Evolutionary conservation across 2,329 filamentous ascomycete genomes (phyloP).

Genomic region (Colletotrichum tabaci): DNA sequence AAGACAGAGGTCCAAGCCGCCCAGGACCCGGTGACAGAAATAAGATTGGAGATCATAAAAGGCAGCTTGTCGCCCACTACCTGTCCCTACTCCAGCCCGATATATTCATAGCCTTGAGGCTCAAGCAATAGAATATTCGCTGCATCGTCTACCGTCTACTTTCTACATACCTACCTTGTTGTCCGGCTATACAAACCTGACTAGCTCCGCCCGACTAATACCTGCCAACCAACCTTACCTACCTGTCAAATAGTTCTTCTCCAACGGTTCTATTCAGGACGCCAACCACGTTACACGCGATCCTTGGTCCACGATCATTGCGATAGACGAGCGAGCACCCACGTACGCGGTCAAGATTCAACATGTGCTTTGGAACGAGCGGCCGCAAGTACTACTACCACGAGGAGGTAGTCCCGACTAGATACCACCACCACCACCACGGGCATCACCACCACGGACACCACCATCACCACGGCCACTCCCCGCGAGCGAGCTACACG

Average conservation of each 20-base stretch:
- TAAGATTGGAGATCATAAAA: conserved; percentile 36
- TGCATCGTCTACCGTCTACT: conserved; percentile 19
- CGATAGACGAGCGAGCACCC: not conserved
- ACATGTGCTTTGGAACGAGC: conserved; percentile 65
- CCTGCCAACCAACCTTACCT: not conserved
- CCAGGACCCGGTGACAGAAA: conserved; percentile 4
- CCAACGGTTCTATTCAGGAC: conserved; percentile 1
- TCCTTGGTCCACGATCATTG: not conserved
- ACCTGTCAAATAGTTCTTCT: not conserved
- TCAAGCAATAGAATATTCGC: conserved; percentile 34
- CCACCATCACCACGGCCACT: conserved; percentile 53
- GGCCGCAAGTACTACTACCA: conserved; percentile 68
- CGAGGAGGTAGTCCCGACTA: conserved; percentile 66
- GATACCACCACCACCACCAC: conserved; percentile 53
- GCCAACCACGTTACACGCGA: not conserved
- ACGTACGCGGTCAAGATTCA: conserved; percentile 42
- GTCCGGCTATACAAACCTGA: not conserved
- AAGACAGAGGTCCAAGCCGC: conserved; percentile 19
- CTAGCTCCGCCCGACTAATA: conserved; percentile 5
- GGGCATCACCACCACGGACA: conserved; percentile 54
- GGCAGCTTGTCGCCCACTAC: conserved; percentile 28
- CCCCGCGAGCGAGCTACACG: conserved; percentile 61
- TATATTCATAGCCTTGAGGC: conserved; percentile 23
- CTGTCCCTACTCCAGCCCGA: not conserved
- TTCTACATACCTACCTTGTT: not conserved